Evolutionary conservation across 495 filamentous ascomycete species (phyloP).

Genomic region (Aspergillus leporis): DNA sequence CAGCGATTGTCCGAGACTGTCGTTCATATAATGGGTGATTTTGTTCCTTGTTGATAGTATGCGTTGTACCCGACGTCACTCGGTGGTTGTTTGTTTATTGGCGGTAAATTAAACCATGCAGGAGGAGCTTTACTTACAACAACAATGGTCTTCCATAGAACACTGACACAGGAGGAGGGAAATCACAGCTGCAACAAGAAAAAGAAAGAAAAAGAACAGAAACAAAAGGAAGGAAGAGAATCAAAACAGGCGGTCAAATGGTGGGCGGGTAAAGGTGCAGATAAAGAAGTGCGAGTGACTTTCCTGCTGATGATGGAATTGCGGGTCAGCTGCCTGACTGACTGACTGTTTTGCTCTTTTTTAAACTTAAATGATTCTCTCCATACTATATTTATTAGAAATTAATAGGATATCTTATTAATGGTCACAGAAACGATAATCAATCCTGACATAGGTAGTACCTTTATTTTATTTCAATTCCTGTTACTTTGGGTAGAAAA

Average conservation of each 20-base stretch:
- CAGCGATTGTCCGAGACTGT: conserved; percentile 13
- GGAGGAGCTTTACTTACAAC: background rate
- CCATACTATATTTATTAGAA: background rate
- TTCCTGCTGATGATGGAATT: background rate
- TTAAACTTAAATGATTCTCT: background rate
- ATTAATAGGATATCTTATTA: background rate
- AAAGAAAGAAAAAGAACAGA: background rate
- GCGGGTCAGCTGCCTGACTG: background rate
- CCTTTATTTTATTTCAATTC: too few relatives aligned
- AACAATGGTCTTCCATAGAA: background rate
- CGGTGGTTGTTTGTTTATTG: conserved; percentile 10
- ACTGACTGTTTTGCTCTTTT: background rate
- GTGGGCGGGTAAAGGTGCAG: background rate
- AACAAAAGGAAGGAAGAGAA: background rate
- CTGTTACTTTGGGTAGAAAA: background rate
- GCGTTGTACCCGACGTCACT: conserved; percentile 12
- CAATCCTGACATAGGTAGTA: too few relatives aligned
- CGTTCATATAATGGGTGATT: background rate
- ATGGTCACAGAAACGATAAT: too few relatives aligned
- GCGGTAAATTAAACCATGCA: background rate
- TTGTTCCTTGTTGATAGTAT: conserved; percentile 11
- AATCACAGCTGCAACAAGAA: background rate
- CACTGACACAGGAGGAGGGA: background rate
- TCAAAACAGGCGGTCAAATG: background rate
- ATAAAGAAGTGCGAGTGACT: background rate